Conservation (phyloP, 225 moss, liverwort and hornwort species). For the Marchantia polymorpha region DNA sequence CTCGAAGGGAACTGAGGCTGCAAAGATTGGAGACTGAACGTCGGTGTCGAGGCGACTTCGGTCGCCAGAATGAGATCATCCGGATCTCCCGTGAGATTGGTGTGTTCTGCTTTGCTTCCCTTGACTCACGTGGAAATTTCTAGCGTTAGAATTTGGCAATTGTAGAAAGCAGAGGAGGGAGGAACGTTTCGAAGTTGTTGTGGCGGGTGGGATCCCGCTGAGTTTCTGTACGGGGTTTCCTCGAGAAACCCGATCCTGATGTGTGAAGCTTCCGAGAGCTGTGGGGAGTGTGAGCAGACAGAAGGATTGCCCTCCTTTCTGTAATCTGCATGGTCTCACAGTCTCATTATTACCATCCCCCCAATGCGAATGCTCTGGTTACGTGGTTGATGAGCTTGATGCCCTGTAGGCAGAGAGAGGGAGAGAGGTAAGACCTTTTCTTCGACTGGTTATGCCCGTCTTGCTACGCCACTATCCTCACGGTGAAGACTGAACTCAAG, state of each 20-base stretch:
- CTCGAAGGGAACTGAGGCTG: conserved; percentile 1
- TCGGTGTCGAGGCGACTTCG: conserved; percentile 10
- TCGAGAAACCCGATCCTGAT: not conserved
- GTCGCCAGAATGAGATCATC: conserved; percentile 49
- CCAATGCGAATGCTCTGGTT: conserved; percentile 4
- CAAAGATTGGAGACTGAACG: conserved; percentile 12
- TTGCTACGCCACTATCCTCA: not conserved
- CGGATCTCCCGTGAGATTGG: conserved; percentile 47
- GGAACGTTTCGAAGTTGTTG: not conserved
- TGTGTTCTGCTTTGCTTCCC: conserved; percentile 19
- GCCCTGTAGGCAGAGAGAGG: not conserved
- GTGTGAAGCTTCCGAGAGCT: not conserved
- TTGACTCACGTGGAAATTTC: not conserved
- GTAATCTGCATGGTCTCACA: not conserved
- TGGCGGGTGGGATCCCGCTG: not conserved
- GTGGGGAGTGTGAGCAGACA: not conserved
- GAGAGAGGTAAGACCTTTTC: not conserved
- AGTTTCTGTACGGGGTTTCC: not conserved
- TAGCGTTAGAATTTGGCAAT: not conserved
- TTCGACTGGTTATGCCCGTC: not conserved
- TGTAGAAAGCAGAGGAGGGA: not conserved
- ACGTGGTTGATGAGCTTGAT: not conserved
- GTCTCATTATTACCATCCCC: not conserved
- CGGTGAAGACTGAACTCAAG: not conserved
- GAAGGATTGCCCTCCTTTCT: not conserved